A percentile compares a stretch with the other conserved stretches of the same genome.
Conservation (phyloP, 2,329 filamentous ascomycete species). For the Clathrospora elynae region DNA sequence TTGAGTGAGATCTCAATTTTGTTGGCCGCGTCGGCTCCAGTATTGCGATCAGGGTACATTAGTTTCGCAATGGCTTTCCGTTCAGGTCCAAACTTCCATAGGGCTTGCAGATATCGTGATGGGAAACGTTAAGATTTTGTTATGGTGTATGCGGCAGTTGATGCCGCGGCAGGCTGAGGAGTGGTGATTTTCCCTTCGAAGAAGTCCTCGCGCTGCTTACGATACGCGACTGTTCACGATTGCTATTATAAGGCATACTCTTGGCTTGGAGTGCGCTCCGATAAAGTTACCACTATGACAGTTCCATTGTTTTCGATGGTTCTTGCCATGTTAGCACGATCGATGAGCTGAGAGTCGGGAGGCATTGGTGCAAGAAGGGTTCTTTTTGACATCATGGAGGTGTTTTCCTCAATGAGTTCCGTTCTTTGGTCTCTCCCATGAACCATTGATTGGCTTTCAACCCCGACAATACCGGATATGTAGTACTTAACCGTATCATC, state of each 20-base stretch:
- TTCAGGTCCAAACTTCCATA: slow-evolving; percentile 5
- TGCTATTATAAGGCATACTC: slow-evolving; percentile 8
- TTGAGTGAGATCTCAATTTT: neutral
- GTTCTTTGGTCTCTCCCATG: neutral
- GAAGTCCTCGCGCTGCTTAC: slow-evolving; percentile 7
- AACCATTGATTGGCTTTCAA: slow-evolving; percentile 5
- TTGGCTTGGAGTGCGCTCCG: slow-evolving; percentile 3
- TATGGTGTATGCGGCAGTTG: neutral
- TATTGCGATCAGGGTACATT: neutral
- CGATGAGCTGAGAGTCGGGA: slow-evolving; percentile 5
- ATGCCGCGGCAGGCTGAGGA: neutral
- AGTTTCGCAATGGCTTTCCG: neutral
- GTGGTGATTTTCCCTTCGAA: neutral
- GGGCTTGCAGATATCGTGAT: slow-evolving; percentile 7
- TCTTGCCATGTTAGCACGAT: neutral
- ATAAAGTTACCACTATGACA: neutral
- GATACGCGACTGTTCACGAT: slow-evolving; percentile 2
- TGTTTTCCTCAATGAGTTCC: slow-evolving; percentile 4
- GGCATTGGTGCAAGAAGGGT: slow-evolving; percentile 3
- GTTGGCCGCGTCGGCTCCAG: too few species aligned
- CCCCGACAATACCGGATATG: neutral
- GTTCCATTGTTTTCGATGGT: neutral
- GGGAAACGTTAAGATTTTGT: neutral
- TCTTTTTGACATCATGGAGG: slow-evolving; percentile 9
- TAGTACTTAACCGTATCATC: slow-evolving; percentile 2